phyloP scores from a whole-genome alignment of 257 asterid genomes.

The Solanum arcanum region DNA sequence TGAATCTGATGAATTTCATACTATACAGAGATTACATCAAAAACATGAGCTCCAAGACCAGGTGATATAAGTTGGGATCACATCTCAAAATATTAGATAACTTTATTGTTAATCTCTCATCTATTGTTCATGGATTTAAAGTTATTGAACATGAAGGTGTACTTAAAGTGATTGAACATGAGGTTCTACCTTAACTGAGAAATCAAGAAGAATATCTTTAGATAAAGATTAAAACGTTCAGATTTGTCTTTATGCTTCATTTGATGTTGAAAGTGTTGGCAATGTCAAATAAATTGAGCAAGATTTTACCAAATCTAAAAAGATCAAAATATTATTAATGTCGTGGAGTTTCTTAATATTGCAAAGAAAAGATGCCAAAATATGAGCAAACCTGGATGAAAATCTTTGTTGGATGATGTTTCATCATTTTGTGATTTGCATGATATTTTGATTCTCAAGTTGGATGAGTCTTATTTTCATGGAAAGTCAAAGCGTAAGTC shows the following conservation, averaged over 20 bases:
- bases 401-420: not conserved
- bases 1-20: not conserved
- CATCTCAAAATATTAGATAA: not conserved
- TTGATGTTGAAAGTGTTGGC: not conserved
- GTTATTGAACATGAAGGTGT: not conserved
- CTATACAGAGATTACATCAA: not conserved
- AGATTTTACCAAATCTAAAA: not conserved
- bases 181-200: not conserved
- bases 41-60: not conserved
- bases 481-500: not conserved
- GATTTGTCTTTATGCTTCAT: not conserved
- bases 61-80: not conserved
- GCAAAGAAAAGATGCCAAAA: not conserved
- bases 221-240: too few species aligned
- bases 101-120: not conserved
- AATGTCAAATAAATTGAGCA: not conserved
- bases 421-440: not conserved
- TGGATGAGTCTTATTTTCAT: not conserved
- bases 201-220: not conserved
- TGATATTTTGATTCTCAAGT: not conserved
- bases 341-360: not conserved
- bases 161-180: not conserved
- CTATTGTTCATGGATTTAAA: not conserved
- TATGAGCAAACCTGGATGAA: not conserved
- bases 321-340: not conserved